Conservation (phyloP, 345 rosid species). For the Turnera subulata region DNA sequence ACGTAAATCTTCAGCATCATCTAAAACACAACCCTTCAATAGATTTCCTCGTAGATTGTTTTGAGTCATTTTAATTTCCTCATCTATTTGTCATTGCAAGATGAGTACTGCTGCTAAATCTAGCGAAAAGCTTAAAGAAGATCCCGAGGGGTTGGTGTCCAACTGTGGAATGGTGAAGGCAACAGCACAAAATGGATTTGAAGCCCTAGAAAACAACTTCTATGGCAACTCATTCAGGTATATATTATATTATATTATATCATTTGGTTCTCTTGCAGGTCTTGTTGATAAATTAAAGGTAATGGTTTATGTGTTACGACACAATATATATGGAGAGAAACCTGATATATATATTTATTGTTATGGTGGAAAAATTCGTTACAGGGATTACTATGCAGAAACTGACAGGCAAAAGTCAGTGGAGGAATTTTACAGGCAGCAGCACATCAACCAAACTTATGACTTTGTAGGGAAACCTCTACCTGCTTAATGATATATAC, state of each 20-base stretch:
- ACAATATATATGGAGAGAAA: too few species aligned
- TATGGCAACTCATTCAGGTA: slow-evolving; percentile 58
- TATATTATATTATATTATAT: too few species aligned
- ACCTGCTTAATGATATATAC: background rate
- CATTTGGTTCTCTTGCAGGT: too few species aligned
- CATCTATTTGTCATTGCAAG: too few species aligned
- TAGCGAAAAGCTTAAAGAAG: slow-evolving; percentile 17
- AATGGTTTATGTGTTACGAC: background rate
- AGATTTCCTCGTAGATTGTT: too few species aligned
- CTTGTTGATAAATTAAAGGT: too few species aligned
- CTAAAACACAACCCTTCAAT: too few species aligned
- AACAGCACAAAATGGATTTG: slow-evolving; percentile 23
- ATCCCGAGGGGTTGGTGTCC: slow-evolving; percentile 36
- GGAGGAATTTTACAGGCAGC: slow-evolving; percentile 48
- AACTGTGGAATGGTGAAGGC: slow-evolving; percentile 44
- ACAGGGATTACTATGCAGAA: slow-evolving; percentile 48
- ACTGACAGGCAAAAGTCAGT: slow-evolving; percentile 49
- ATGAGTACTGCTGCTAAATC: slow-evolving; percentile 1
- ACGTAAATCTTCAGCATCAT: background rate
- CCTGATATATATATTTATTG: background rate
- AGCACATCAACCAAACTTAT: slow-evolving; percentile 61
- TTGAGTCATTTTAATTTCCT: too few species aligned
- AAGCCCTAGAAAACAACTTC: slow-evolving; percentile 51
- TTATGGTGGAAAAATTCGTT: too few species aligned
- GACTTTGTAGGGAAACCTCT: slow-evolving; percentile 38